These are phyloP conservation scores for Fusarium mexicanum DNA, from an alignment of 2,329 filamentous ascomycete species.

Conservation along the genomic window DNA sequence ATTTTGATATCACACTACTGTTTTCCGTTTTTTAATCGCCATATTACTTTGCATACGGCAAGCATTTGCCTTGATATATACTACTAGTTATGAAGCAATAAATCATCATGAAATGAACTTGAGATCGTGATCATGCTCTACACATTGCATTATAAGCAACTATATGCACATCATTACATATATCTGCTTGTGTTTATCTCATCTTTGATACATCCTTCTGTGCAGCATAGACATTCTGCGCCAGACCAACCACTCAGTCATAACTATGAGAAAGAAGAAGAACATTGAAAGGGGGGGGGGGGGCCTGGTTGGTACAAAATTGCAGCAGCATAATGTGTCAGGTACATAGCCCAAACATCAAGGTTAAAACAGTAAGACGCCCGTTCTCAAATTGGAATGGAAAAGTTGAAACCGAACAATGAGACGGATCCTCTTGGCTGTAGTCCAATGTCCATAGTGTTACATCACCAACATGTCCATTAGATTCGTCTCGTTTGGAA, in stretches of 20 bases:
- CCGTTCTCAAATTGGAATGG: not conserved
- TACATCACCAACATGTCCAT: not conserved
- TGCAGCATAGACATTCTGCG: not conserved
- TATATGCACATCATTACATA: not conserved
- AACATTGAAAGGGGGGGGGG: not conserved
- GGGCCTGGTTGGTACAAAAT: not conserved
- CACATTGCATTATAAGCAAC: too few species aligned
- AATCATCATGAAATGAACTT: not conserved
- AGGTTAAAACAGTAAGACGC: constrained; percentile 5
- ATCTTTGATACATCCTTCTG: not conserved
- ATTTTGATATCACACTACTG: constrained; percentile 33
- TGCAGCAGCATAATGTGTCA: constrained; percentile 1
- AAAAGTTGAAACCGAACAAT: not conserved
- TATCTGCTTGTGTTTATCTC: not conserved
- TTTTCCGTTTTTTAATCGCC: constrained; percentile 11
- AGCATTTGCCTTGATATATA: constrained; percentile 7
- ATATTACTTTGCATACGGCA: not conserved
- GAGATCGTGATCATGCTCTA: not conserved
- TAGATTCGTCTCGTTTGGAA: not conserved
- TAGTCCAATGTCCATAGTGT: not conserved
- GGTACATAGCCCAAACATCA: not conserved
- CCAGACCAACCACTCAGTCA: not conserved
- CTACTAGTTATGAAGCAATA: not conserved
- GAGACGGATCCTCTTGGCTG: not conserved
- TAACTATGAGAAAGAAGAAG: not conserved